Conservation (phyloP, 2,329 filamentous ascomycete species). For the Cadophora gregata region DNA sequence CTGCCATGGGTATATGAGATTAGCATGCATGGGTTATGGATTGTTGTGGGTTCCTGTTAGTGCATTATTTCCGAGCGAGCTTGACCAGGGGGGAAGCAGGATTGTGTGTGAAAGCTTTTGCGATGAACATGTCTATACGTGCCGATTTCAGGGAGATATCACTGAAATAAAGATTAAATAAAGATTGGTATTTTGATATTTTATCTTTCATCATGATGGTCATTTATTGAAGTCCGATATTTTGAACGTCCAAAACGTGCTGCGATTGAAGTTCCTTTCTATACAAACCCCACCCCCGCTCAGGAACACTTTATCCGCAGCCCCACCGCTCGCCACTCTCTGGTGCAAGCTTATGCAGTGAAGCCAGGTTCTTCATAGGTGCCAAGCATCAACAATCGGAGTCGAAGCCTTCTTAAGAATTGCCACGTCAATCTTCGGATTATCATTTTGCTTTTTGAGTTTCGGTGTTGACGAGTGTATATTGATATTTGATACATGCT, state of each 20-base stretch:
- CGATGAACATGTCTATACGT: background rate
- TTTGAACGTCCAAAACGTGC: background rate
- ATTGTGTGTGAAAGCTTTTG: background rate
- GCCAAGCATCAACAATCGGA: slow-evolving; percentile 4
- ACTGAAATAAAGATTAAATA: background rate
- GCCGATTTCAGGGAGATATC: background rate
- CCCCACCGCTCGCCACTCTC: background rate
- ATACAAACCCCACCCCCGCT: background rate
- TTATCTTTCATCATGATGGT: background rate
- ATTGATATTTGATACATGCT: background rate
- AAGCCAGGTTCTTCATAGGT: background rate
- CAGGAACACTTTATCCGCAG: background rate
- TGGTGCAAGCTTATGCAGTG: background rate
- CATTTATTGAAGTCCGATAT: too few species aligned
- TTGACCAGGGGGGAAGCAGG: background rate
- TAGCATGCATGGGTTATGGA: slow-evolving; percentile 6
- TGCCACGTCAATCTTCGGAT: background rate
- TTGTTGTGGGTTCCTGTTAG: slow-evolving; percentile 5
- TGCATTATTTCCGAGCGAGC: background rate
- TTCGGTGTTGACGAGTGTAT: background rate
- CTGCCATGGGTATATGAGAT: background rate
- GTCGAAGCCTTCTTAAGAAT: slow-evolving; percentile 9
- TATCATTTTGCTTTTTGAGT: background rate
- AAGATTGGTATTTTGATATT: background rate
- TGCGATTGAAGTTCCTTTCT: too few species aligned